phyloP scores from a whole-genome alignment of 176 grass and related monocot species.

The Neostapfia colusana region DNA sequence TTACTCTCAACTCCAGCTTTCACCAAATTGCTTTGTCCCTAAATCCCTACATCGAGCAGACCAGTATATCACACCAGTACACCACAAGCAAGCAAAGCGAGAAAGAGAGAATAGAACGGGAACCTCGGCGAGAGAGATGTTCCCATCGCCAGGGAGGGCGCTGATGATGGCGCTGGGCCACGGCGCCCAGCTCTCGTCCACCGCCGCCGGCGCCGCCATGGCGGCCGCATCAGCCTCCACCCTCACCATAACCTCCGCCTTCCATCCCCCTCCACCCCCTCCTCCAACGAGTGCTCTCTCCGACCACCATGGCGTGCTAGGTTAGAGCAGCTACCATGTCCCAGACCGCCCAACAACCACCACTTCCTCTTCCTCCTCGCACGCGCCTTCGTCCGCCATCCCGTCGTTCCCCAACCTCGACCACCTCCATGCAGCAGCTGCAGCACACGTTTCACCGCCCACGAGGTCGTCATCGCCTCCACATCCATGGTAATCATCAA shows the following conservation, averaged over 20 bases:
- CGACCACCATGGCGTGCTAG: conserved; percentile 46
- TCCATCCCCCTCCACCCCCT: conserved; percentile 35
- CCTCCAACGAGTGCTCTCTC: not conserved
- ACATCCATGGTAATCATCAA: conserved; percentile 46
- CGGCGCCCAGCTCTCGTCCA: conserved; percentile 3
- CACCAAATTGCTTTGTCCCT: conserved; percentile 44
- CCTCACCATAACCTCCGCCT: conserved; percentile 28
- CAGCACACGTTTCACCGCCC: conserved; percentile 3
- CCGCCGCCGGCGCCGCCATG: conserved; percentile 11
- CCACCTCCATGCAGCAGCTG: conserved; percentile 24
- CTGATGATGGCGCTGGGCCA: conserved; percentile 37
- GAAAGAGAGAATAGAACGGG: conserved; percentile 21
- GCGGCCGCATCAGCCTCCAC: not conserved
- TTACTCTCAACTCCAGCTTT: too few relatives aligned
- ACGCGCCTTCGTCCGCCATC: conserved; percentile 24
- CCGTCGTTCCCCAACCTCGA: conserved; percentile 20
- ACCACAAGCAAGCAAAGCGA: not conserved
- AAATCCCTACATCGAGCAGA: too few relatives aligned
- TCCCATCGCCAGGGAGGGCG: conserved; percentile 51
- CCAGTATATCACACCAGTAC: conserved; percentile 25
- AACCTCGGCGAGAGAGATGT: conserved; percentile 31
- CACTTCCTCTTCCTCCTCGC: conserved; percentile 11
- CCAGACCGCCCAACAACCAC: conserved; percentile 41
- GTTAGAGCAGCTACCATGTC: conserved; percentile 40
- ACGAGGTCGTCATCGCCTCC: conserved; percentile 36